Conservation (phyloP, 2,329 filamentous ascomycete genomes). For the Penicillium polonicum region DNA sequence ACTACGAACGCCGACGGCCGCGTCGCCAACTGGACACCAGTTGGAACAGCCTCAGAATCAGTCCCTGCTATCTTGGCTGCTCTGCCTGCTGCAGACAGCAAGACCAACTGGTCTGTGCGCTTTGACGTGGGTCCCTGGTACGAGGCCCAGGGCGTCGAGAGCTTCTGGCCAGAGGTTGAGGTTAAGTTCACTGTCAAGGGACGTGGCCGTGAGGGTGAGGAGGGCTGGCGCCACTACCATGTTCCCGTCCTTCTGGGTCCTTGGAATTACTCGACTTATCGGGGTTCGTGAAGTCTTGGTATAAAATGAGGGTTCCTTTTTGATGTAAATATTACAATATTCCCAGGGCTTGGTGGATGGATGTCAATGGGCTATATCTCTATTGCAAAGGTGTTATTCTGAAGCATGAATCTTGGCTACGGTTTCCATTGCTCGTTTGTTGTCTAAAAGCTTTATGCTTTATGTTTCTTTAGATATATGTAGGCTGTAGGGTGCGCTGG, state of each 20-base stretch:
- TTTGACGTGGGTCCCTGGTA: constrained; percentile 50
- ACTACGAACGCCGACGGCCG: constrained; percentile 49
- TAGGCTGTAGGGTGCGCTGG: background rate
- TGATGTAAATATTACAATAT: background rate
- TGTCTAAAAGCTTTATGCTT: background rate
- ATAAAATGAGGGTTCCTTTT: background rate
- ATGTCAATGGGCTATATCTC: background rate
- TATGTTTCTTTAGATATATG: background rate
- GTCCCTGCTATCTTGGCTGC: constrained; percentile 33
- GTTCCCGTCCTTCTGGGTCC: constrained; percentile 52
- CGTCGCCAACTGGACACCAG: constrained; percentile 44
- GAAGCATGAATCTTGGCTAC: background rate
- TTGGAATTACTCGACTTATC: constrained; percentile 53
- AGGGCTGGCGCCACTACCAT: constrained; percentile 51
- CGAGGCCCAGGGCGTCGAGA: constrained; percentile 47
- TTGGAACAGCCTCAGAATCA: constrained; percentile 21
- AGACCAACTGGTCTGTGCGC: constrained; percentile 48
- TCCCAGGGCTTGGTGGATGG: background rate
- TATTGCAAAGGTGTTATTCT: background rate
- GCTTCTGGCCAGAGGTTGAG: constrained; percentile 53
- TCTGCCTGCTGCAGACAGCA: constrained; percentile 38
- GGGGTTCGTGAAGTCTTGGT: constrained; percentile 37
- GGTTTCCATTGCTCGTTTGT: background rate
- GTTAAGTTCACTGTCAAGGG: constrained; percentile 52
- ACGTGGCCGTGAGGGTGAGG: constrained; percentile 38